Evolutionary conservation across 1,139 yeast genomes (phyloP), one percentile per base, ranked within the genome.

Genomic region (Zygosaccharomyces sapae): DNA sequence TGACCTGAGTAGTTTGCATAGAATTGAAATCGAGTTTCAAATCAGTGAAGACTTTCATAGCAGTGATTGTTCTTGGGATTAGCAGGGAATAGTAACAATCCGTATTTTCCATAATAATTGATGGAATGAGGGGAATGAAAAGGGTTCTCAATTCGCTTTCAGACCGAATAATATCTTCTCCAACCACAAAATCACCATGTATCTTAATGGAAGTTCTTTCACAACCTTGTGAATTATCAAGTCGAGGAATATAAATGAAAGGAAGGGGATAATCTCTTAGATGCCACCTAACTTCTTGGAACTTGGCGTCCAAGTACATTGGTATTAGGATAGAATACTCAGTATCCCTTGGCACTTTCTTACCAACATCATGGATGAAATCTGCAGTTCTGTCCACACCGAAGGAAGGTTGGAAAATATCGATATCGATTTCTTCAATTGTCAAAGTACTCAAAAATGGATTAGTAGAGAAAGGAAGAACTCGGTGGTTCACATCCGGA

Each of bases 331-430:
- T 70, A 0, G 94, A 80, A 62, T 81, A 90, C 45, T 70, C 62
- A 0, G 90, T 79, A 52, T 83, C 85, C 46, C 65, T 62, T 0
- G 97, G 97, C 24, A 84, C 76, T 0, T 95, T 95, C 62, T 88
- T 90, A 4, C 97, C 97, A 13, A 84, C 72, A 13, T 80, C 76
- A 59, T 81, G 68, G 29, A 90, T 64, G 61, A 81, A 89, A 25
- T 80, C 69, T 0, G 86, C 76, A 12, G 86, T 65, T 4, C 76
- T 70, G 1, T 70, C 72, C 3, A 76, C 56, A 1, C 77, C 77
- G 59, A 83, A 83, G 2, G 72, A 63, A 0, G 96, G 88, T 19
- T 73, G 70, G 3, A 70, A 66, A 2, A 89, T 45, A 3, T 70
- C 67, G 47, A 87, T 64, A 46, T 79, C 79, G 10, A 86, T 65